Conservation (phyloP, 208 protist genomes). For the Angomonas deanei region DNA sequence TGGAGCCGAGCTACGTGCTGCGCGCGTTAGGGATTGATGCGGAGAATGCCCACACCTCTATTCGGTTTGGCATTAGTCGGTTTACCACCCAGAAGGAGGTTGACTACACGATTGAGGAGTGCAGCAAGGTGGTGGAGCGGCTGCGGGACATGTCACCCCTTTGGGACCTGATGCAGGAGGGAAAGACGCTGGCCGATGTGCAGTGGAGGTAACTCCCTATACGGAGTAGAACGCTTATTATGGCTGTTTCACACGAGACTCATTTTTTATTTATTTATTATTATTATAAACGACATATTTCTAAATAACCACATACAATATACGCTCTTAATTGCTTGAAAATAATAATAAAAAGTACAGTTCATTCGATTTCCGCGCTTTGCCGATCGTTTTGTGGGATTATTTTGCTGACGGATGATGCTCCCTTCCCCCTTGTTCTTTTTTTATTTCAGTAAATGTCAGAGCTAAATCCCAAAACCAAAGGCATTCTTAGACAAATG, state of each 20-base stretch:
- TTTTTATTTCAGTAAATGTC: constrained; percentile 20
- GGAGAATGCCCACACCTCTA: constrained; percentile 98
- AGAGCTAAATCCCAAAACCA: constrained; percentile 53
- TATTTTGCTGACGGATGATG: too few relatives aligned
- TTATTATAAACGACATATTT: neutral
- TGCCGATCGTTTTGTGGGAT: too few relatives aligned
- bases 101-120: constrained; percentile 89
- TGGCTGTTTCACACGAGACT: neutral
- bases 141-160: constrained; percentile 97
- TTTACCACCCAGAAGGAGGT: constrained; percentile 97
- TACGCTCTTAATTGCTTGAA: too few relatives aligned
- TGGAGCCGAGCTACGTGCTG: constrained; percentile 99
- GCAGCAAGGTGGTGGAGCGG: constrained; percentile 87
- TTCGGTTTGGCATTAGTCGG: constrained; percentile 98
- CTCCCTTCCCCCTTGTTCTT: constrained; percentile 6
- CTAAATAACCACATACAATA: neutral
- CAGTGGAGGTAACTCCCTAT: constrained; percentile 64
- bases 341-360: too few relatives aligned
- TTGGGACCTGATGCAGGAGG: constrained; percentile 98
- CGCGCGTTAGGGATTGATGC: constrained; percentile 97
- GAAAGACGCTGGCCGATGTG: constrained; percentile 90
- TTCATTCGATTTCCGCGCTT: too few relatives aligned
- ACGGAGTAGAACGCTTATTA: neutral
- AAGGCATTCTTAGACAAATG: constrained; percentile 40
- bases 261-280: constrained; percentile 11